Evolutionary conservation across 495 filamentous ascomycete species (phyloP).

Genomic region (Hypoxylon crocopeplum): DNA sequence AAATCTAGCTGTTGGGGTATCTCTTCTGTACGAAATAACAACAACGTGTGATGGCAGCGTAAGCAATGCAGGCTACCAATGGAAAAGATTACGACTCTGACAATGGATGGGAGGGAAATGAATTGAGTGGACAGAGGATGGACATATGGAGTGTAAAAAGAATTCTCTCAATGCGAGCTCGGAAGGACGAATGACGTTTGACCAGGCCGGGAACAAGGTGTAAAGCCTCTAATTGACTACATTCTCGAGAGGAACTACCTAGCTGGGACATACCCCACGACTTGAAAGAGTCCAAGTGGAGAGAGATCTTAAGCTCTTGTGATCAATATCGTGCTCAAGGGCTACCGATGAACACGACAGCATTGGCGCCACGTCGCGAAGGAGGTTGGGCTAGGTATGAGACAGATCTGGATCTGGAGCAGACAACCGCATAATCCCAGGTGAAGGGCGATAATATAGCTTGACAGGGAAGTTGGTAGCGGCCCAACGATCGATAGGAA

Average conservation of each 20-base stretch:
- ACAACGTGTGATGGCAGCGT: slow-evolving; percentile 25
- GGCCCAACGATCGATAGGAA: slow-evolving; percentile 34
- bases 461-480: slow-evolving; percentile 42
- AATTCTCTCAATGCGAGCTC: slow-evolving; percentile 38
- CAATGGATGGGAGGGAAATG: slow-evolving; percentile 28
- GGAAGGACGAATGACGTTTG: slow-evolving; percentile 30
- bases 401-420: slow-evolving; percentile 37
- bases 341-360: slow-evolving; percentile 47
- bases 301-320: slow-evolving; percentile 50
- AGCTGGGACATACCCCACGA: slow-evolving; percentile 43
- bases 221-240: slow-evolving; percentile 25
- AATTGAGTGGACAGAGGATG: slow-evolving; percentile 34
- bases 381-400: slow-evolving; percentile 44
- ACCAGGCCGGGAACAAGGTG: slow-evolving; percentile 21
- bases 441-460: slow-evolving; percentile 42
- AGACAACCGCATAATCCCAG: slow-evolving; percentile 39
- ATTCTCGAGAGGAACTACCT: slow-evolving; percentile 34
- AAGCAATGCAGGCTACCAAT: slow-evolving; percentile 35
- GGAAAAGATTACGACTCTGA: slow-evolving; percentile 21
- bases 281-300: slow-evolving; percentile 40
- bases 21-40: slow-evolving; percentile 28
- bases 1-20: slow-evolving; percentile 32
- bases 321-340: slow-evolving; percentile 50
- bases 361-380: slow-evolving; percentile 62
- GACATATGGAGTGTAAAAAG: slow-evolving; percentile 29